phyloP scores from a whole-genome alignment of 192 early-diverging fungal genomes.

The Podila minutissima region DNA sequence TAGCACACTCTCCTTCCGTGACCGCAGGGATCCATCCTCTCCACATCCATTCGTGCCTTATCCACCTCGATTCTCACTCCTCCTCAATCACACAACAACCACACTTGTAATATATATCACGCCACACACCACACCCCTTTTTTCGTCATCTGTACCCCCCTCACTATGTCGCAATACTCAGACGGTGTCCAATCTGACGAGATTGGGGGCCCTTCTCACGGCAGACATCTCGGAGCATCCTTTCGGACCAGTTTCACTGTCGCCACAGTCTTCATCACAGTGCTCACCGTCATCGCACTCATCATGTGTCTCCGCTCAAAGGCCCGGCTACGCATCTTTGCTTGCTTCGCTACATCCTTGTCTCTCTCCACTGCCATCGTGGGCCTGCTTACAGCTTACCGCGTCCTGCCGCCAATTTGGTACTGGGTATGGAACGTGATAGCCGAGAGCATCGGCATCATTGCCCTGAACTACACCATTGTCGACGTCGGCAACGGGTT shows the following conservation, averaged over 20 bases:
- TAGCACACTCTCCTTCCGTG: neutral
- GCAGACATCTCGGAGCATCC: neutral
- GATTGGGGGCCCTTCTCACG: too few relatives aligned
- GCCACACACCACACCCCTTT: too few relatives aligned
- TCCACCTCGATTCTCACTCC: too few relatives aligned
- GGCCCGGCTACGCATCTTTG: conserved; percentile 25
- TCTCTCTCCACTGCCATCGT: conserved; percentile 30
- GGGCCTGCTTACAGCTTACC: conserved; percentile 7
- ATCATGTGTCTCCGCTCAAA: conserved; percentile 14
- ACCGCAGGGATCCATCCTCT: too few relatives aligned
- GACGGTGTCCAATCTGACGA: too few relatives aligned
- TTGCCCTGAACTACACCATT: conserved; percentile 18
- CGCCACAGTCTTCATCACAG: conserved; percentile 17
- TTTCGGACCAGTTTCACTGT: conserved; percentile 9
- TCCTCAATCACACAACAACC: too few relatives aligned
- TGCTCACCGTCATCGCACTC: conserved; percentile 15
- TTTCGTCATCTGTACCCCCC: too few relatives aligned
- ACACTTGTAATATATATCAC: too few relatives aligned
- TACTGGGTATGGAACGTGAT: conserved; percentile 44
- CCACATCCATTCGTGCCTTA: too few relatives aligned
- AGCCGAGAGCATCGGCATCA: conserved; percentile 16
- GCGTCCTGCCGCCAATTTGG: neutral
- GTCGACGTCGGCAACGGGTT: conserved; percentile 38
- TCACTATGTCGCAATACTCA: too few relatives aligned
- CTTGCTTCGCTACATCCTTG: conserved; percentile 20